Evolutionary conservation across 495 filamentous ascomycete species (phyloP).

Genomic region (Pyronema domesticum): DNA sequence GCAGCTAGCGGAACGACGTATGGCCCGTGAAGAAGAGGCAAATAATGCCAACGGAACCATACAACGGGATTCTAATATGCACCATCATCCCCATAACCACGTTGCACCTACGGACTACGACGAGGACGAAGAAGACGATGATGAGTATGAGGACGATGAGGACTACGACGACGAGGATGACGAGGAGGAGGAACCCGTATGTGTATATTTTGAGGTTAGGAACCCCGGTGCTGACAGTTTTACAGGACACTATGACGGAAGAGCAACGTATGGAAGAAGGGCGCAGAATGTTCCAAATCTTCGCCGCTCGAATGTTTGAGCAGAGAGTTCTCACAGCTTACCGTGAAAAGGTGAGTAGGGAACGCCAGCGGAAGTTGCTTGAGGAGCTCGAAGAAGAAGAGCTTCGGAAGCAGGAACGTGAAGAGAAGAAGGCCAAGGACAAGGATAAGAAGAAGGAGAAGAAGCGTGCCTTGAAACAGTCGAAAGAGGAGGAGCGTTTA

Average conservation of each 20-base stretch:
- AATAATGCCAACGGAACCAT: conserved; percentile 28
- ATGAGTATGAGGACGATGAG: conserved; percentile 74
- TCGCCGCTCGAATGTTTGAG: conserved; percentile 97
- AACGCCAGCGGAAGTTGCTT: conserved; percentile 78
- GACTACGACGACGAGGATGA: conserved; percentile 83
- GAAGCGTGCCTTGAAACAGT: conserved; percentile 64
- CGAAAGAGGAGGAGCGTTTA: conserved; percentile 76
- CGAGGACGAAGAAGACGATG: conserved; percentile 47
- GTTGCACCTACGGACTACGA: conserved; percentile 51
- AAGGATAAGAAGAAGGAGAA: conserved; percentile 87
- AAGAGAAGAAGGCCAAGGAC: conserved; percentile 85
- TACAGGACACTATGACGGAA: conserved; percentile 81
- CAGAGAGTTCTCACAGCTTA: conserved; percentile 94
- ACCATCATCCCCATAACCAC: conserved; percentile 23
- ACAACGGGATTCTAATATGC: conserved; percentile 30
- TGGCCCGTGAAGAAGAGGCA: conserved; percentile 89
- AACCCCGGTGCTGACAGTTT: not conserved
- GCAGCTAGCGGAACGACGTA: conserved; percentile 87
- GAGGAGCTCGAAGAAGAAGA: conserved; percentile 80
- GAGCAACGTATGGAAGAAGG: conserved; percentile 98
- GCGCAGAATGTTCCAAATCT: conserved; percentile 97
- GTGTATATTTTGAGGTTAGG: conserved; percentile 4
- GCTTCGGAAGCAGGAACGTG: conserved; percentile 51
- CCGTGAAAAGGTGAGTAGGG: conserved; percentile 81
- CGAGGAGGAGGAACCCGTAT: conserved; percentile 71